phyloP scores from a whole-genome alignment of 106 monocot species.

The Platanthera guangdongensis region DNA sequence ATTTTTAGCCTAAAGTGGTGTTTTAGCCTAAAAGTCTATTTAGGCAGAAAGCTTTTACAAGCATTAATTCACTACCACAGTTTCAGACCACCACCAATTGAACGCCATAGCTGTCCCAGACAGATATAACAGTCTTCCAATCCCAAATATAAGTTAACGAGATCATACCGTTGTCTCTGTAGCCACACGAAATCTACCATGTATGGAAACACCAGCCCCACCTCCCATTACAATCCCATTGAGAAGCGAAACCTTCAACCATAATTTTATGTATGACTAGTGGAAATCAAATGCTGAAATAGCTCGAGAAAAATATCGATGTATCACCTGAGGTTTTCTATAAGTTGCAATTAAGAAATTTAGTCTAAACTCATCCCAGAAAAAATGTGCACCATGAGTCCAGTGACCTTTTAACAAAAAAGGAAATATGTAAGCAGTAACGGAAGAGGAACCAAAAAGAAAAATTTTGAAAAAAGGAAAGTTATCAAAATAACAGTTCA shows the following conservation, averaged over 20 bases:
- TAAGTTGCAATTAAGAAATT: slow-evolving; percentile 91
- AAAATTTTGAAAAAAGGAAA: neutral
- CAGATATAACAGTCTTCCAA: neutral
- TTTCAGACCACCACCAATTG: no score
- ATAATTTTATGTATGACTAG: neutral
- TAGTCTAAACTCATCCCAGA: slow-evolving; percentile 70
- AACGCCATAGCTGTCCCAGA: neutral
- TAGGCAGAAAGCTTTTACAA: no score
- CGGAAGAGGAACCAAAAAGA: neutral
- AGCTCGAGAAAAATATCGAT: neutral
- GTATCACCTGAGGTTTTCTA: slow-evolving; percentile 75
- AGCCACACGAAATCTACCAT: slow-evolving; percentile 85
- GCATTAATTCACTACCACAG: no score
- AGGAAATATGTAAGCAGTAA: neutral
- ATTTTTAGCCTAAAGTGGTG: no score
- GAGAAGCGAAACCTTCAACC: slow-evolving; percentile 83
- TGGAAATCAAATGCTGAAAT: slow-evolving; percentile 3
- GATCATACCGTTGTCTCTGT: slow-evolving; percentile 77
- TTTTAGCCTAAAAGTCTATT: no score
- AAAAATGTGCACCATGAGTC: slow-evolving; percentile 60
- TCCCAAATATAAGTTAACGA: neutral
- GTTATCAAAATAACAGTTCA: neutral
- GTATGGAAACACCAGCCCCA: slow-evolving; percentile 91
- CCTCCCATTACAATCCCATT: slow-evolving; percentile 93
- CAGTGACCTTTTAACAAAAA: slow-evolving; percentile 51